Conservation (phyloP, 306 rosid genomes). For the Lathyrus aphaca region DNA sequence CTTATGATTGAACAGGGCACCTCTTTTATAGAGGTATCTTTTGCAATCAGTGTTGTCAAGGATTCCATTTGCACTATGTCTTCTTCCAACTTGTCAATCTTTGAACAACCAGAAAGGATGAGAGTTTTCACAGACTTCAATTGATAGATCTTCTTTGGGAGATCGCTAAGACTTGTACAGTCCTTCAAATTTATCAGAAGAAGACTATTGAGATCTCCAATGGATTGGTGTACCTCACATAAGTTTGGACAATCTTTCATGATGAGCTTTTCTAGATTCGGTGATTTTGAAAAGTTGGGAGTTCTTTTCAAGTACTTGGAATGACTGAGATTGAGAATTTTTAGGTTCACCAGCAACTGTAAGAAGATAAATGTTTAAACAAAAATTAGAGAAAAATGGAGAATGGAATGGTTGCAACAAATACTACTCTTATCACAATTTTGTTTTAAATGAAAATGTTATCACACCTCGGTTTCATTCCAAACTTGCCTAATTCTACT, state of each 20-base stretch:
- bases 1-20: too few relatives aligned
- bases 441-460: not conserved
- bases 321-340: slow-evolving; percentile 43
- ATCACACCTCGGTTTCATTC: slow-evolving; percentile 38
- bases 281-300: slow-evolving; percentile 44
- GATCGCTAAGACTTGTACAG: slow-evolving; percentile 22
- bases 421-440: not conserved
- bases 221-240: slow-evolving; percentile 33
- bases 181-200: slow-evolving; percentile 21
- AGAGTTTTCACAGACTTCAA: slow-evolving; percentile 38
- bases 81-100: too few relatives aligned
- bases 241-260: slow-evolving; percentile 36
- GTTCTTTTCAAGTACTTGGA: slow-evolving; percentile 18
- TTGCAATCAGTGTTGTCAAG: too few relatives aligned
- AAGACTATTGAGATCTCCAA: slow-evolving; percentile 29
- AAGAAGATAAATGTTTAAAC: not conserved
- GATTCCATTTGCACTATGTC: too few relatives aligned
- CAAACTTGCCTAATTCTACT: slow-evolving; percentile 42
- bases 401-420: not conserved
- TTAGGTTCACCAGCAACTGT: slow-evolving; percentile 29
- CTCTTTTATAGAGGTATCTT: too few relatives aligned
- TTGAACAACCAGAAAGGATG: too few relatives aligned
- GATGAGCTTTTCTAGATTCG: slow-evolving; percentile 40
- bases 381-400: not conserved
- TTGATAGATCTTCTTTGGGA: slow-evolving; percentile 24